Conservation (phyloP, 768 basidiomycete genomes). For the Calocera viscosa region DNA sequence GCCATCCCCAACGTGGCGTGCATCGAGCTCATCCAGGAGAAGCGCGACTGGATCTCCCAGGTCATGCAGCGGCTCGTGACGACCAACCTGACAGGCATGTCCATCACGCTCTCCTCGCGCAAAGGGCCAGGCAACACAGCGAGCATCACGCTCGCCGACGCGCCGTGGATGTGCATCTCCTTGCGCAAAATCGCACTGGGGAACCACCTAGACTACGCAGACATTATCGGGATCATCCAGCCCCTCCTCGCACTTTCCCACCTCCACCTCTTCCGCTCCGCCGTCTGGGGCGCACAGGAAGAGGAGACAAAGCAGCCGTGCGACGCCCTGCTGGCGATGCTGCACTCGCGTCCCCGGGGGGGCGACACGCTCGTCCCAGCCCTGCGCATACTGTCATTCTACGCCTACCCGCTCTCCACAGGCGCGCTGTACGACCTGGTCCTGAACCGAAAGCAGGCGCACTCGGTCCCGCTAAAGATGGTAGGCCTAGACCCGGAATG, state of each 20-base stretch:
- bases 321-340: constrained; percentile 1
- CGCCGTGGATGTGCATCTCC: constrained; percentile 2
- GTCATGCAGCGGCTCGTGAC: constrained; percentile 8
- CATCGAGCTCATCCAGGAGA: constrained; percentile 7
- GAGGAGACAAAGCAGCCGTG: constrained; percentile 5
- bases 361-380: background rate
- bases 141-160: constrained; percentile 1
- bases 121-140: background rate
- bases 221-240: constrained; percentile 3
- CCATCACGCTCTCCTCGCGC: constrained; percentile 1
- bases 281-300: background rate
- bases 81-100: constrained; percentile 1
- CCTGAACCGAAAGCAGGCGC: background rate
- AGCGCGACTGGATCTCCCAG: constrained; percentile 6
- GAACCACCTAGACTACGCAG: background rate
- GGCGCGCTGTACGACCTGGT: background rate
- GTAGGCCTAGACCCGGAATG: background rate
- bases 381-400: background rate
- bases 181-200: background rate
- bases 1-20: constrained; percentile 1
- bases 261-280: background rate
- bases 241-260: background rate
- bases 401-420: constrained; percentile 8
- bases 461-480: background rate
- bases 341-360: background rate